Percentiles rank a stretch among this genome's conserved stretches.
Evolutionary conservation across 305 asterid genomes (phyloP).

Genomic region (Fraxinus nigra): DNA sequence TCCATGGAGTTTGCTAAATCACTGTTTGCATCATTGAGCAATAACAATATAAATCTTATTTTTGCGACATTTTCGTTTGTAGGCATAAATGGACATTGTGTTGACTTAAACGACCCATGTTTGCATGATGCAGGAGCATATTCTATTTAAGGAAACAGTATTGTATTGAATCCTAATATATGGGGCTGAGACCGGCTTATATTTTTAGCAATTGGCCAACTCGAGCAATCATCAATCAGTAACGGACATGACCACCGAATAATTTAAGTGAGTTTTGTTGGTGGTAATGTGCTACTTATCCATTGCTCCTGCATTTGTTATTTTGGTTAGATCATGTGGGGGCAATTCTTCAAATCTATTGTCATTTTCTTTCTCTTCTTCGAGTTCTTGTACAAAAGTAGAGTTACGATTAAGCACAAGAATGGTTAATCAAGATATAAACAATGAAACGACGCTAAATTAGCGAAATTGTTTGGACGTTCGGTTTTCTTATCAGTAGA

Average conservation of each 20-base stretch:
- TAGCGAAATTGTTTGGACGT: not conserved
- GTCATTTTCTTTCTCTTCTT: not conserved
- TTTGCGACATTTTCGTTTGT: slow-evolving; percentile 19
- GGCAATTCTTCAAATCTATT: not conserved
- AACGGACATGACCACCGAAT: slow-evolving; percentile 24
- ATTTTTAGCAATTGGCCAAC: slow-evolving; percentile 10
- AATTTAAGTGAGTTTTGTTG: not conserved
- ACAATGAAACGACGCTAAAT: not conserved
- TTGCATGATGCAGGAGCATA: slow-evolving; percentile 18
- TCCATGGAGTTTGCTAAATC: not conserved
- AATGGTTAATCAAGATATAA: not conserved
- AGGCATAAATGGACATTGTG: slow-evolving; percentile 15
- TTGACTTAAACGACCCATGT: slow-evolving; percentile 17
- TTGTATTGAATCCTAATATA: not conserved
- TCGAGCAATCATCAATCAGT: slow-evolving; percentile 17
- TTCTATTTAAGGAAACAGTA: slow-evolving; percentile 26
- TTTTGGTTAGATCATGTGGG: not conserved
- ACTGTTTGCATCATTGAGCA: not conserved
- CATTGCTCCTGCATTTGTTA: not conserved
- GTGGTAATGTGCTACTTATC: not conserved
- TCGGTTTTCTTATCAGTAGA: not conserved
- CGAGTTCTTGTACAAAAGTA: not conserved
- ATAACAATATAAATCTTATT: not conserved
- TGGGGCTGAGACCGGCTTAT: slow-evolving; percentile 7
- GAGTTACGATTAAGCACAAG: not conserved